These are phyloP conservation scores for Candida krabiensis DNA, from an alignment of 805 yeast species.

Conservation along the genomic window DNA sequence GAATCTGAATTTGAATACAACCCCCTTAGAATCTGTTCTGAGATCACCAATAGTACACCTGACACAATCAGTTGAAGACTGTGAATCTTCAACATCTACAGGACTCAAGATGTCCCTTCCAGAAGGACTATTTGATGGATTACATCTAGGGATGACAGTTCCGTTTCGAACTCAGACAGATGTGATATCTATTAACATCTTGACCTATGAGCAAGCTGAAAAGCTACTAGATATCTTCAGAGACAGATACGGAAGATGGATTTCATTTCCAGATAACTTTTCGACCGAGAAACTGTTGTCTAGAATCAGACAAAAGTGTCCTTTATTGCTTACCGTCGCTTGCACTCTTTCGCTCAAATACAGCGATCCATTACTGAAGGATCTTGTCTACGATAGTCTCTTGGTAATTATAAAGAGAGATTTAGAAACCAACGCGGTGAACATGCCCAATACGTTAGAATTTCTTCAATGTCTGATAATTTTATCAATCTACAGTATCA, in stretches of 20 bases:
- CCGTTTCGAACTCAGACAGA: conserved; percentile 33
- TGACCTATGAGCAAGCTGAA: conserved; percentile 48
- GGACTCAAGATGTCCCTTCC: conserved; percentile 32
- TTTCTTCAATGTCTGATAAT: conserved; percentile 69
- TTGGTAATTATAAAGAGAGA: conserved; percentile 50
- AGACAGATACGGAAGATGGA: conserved; percentile 75
- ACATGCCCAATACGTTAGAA: conserved; percentile 48
- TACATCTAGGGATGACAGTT: conserved; percentile 4
- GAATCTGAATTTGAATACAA: conserved; percentile 13
- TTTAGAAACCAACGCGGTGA: conserved; percentile 43
- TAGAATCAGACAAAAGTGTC: conserved; percentile 49
- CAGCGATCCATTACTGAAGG: conserved; percentile 37
- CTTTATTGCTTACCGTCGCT: conserved; percentile 65
- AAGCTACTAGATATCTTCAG: conserved; percentile 57
- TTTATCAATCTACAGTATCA: conserved; percentile 62
- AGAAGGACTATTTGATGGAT: conserved; percentile 11
- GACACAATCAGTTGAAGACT: conserved; percentile 31
- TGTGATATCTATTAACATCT: conserved; percentile 48
- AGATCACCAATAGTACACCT: conserved; percentile 47
- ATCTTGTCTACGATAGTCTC: conserved; percentile 42
- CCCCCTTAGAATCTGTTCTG: conserved; percentile 31
- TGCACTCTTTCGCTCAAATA: conserved; percentile 64
- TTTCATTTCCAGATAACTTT: conserved; percentile 59
- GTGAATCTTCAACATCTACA: conserved; percentile 37
- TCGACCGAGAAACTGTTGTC: conserved; percentile 50